Evolutionary conservation across 2,329 filamentous ascomycete species (phyloP), one percentile per base, ranked within the genome.

Genomic region (Eutypella sp.): DNA sequence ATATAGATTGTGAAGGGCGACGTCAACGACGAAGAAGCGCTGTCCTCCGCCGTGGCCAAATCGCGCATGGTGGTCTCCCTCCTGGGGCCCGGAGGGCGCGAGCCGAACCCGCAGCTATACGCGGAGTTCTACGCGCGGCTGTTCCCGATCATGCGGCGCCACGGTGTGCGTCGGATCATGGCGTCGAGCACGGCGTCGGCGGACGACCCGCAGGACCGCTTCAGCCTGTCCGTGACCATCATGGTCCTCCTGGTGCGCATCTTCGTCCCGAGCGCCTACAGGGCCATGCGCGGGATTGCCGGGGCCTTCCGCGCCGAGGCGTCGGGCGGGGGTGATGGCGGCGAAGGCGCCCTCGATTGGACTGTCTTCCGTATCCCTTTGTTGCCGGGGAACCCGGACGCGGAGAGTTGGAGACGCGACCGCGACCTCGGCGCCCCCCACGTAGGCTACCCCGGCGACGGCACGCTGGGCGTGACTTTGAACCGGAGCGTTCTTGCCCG

Each of bases 101-200:
- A 29, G 29, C 11, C 38, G 24, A 25, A 42, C 3, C 36, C 39
- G 11, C 45, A 44, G n/a, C 38, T 42, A 13, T 57, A 31, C 29
- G 23, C 50, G 15, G 44, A 42, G 16, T 57, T 57, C 42, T 54
- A 59, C 44, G 16, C 43, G 3, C 41, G 23, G 13, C 40, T 62
- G 33, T 46, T 63, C 25, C 47, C 48, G n/a, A 38, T 58, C 10
- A 62, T 62, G 59, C 53, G 51, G n/a, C 22, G 57, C 40, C 55
- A 64, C 39, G 48, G 55, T 46, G 61, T 66, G 36, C 23, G 50
- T 4, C 59, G 66, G 9, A 63, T 68, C 31, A 50, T 66, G 15
- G 62, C 58, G 5, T 66, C 66, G 61, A 51, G 58, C 8, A 68
- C 65, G 4, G 36, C 63, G 8, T 64, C 65, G 7, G 49, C 58